These are phyloP conservation scores for Alternaria sp. DNA, from an alignment of 2,329 filamentous ascomycete genomes.

Conservation along the genomic window DNA sequence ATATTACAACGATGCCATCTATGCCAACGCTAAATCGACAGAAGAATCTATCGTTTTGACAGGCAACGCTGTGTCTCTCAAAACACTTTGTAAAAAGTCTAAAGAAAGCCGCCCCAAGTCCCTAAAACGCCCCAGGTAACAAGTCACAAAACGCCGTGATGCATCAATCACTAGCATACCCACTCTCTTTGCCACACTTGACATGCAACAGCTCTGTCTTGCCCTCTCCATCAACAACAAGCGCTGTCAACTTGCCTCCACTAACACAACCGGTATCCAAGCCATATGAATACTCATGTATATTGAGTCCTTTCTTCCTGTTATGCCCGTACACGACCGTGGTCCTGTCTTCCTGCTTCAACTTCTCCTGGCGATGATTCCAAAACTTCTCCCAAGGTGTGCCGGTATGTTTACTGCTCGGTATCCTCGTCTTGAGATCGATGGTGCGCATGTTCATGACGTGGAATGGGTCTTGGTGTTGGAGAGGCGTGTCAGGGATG, in stretches of 20 bases:
- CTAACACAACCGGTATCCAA: constrained; percentile 84
- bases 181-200: constrained; percentile 46
- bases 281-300: constrained; percentile 78
- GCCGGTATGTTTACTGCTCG: constrained; percentile 61
- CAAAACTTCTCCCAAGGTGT: constrained; percentile 73
- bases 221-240: constrained; percentile 71
- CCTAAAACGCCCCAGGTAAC: not conserved
- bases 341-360: constrained; percentile 55
- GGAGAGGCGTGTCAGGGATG: constrained; percentile 75
- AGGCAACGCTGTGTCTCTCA: not conserved
- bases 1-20: constrained; percentile 3
- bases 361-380: constrained; percentile 54
- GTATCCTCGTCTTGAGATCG: constrained; percentile 67
- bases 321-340: constrained; percentile 79
- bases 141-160: not conserved
- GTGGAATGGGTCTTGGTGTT: constrained; percentile 76
- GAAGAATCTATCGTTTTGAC: not conserved
- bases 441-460: constrained; percentile 94
- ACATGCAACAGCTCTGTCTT: constrained; percentile 50
- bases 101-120: no score
- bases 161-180: constrained; percentile 32
- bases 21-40: constrained; percentile 6
- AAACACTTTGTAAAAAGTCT: not conserved
- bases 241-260: constrained; percentile 76
- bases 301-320: constrained; percentile 72